Base-by-base conservation (phyloP, 352 stramenopile genomes). In the Pythium aphanidermatum region DNA sequence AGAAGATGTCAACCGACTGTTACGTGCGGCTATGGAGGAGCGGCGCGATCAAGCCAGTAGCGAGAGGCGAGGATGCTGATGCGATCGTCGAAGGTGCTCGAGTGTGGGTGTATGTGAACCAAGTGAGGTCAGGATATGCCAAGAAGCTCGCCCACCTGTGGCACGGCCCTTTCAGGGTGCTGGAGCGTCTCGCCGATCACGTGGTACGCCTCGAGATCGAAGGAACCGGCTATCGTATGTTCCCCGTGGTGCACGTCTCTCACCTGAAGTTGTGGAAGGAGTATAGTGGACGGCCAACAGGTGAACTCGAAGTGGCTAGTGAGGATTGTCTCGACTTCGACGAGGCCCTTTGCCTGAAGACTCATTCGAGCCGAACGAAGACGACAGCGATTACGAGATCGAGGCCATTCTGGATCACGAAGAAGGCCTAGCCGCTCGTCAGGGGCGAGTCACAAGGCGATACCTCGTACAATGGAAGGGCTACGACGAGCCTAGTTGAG, bases 61-160 rank as follows among this genome's bases (percentile, higher is more conserved):
- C 4, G 26, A 27, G 2, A 19, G 4, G 7, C 38, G 29, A 13
- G 35, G 34, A 47, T 11, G 12, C 32, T 28, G 3, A n/a, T 16
- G 20, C 12, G 1, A 53, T 60, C 46, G n/a, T 26, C n/a, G 12
- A 21, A 13, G 56, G 61, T 1, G 20, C 21, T 1, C 16, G 37
- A 0, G 61, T 70, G 2, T 64, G 61, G 56, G 5, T 64, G 2
- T 67, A 48, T 25, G 20, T 67, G 2, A 54, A 60, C 17, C 39
- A 55, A 19, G 61, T 52, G 1, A 40, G 41, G 5, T 29, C 42
- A 0, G 55, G 55, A 0, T 58, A 39, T 20, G 34, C 48, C 0
- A 25, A 25, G 14, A 65, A 65, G 38, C 33, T 65, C 4, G 49
- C 55, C 1, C 55, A 64, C 19, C 17, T 59, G 4, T 59, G 55